phyloP scores from a whole-genome alignment of 2,329 filamentous ascomycete genomes.

The Camptophora hylomeconis region DNA sequence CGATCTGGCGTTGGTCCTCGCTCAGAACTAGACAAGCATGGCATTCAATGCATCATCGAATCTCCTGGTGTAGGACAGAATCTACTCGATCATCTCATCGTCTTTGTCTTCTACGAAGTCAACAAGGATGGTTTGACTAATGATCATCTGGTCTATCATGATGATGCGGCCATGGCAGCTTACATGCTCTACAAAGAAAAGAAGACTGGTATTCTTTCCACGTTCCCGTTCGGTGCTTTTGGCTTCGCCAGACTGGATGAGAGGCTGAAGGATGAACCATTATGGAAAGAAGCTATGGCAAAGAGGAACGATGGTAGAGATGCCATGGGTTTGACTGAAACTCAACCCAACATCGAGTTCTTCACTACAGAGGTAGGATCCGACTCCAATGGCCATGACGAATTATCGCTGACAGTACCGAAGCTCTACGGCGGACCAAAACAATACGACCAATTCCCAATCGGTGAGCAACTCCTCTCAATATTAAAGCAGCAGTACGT shows the following conservation, averaged over 20 bases:
- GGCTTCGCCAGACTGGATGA: conserved; percentile 50
- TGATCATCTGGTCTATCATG: conserved; percentile 41
- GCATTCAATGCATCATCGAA: conserved; percentile 32
- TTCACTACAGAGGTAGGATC: conserved; percentile 48
- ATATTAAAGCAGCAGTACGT: background rate
- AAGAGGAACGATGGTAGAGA: conserved; percentile 37
- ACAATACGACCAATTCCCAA: conserved; percentile 41
- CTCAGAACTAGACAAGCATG: conserved; percentile 28
- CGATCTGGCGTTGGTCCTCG: conserved; percentile 40
- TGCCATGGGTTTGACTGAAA: conserved; percentile 45
- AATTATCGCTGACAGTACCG: conserved; percentile 4
- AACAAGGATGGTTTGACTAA: conserved; percentile 39
- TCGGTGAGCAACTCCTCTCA: conserved; percentile 19
- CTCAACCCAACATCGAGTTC: conserved; percentile 49
- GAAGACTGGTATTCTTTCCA: conserved; percentile 45
- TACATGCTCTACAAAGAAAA: conserved; percentile 45
- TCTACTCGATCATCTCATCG: conserved; percentile 41
- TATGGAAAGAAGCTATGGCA: conserved; percentile 41
- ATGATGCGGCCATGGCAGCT: conserved; percentile 36
- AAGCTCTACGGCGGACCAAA: conserved; percentile 32
- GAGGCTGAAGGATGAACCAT: conserved; percentile 39
- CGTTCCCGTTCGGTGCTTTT: conserved; percentile 51
- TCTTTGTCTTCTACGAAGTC: conserved; percentile 50
- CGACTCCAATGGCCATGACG: background rate
- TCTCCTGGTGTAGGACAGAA: conserved; percentile 41